Evolutionary conservation across 2,329 filamentous ascomycete species (phyloP), one percentile per base, ranked within the genome.

Genomic region (Aspergillus aculeatinus): DNA sequence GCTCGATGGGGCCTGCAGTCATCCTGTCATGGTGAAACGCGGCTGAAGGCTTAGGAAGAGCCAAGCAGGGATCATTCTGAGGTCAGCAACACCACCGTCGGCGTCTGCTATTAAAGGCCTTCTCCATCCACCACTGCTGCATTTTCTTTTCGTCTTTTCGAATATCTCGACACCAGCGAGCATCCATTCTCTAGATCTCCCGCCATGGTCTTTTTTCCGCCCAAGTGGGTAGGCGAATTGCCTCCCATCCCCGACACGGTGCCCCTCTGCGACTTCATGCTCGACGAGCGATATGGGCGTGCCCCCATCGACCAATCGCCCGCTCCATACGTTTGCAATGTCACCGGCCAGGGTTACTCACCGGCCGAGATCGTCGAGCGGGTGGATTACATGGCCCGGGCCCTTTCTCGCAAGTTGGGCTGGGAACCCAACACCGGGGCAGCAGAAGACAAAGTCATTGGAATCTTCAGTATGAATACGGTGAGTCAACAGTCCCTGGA

Each of bases 371-470:
- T 44, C 16, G 16, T 19, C 16, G 33, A 53, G 21, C 56, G 60
- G n/a, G 60, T 59, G 11, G 60, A 61, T 9, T 49, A 21, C 11
- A 39, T 61, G 5, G 59, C 60, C 16, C 60, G 60, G 4, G 14
- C 57, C 4, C 53, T 62, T 6, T 33, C 53, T n/a, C 49, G 39
- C 11, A 53, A 57, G 33, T 42, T 62, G 14, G 54, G 53, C 5
- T 62, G 60, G 60, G 52, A 53, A 25, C 57, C 60, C 12, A 59
- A 57, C 14, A 53, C 53, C n/a, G 57, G 60, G 16, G 25, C 53
- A 31, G 52, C 60, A 4, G 39, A 44, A 42, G 60, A 59, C n/a
- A 61, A 61, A 44, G 60, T 61, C 14, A 47, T 61, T 29, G 60
- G 33, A 12, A 48, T 61, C 21, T 59, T 56, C 49, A 61, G 60